Evolutionary conservation across 1,139 yeast species (phyloP).

Genomic region (Sugiyamaella grinbergsii): DNA sequence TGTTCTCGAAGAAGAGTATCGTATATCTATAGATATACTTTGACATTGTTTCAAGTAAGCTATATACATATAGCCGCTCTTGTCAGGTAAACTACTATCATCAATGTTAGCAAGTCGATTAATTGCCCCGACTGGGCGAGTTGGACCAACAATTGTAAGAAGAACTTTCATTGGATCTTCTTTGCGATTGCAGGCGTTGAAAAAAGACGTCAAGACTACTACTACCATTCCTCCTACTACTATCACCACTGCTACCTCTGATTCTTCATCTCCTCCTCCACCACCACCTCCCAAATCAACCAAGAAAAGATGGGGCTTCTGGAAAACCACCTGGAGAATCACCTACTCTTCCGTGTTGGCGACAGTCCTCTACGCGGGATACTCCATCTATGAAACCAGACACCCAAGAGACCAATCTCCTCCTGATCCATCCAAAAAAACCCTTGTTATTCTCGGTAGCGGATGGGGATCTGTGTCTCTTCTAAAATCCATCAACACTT

Average conservation of each 20-base stretch:
- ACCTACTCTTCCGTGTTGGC: conserved; percentile 39
- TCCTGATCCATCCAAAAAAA: conserved; percentile 68
- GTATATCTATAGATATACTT: neutral
- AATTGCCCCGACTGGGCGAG: conserved; percentile 11
- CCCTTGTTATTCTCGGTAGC: conserved; percentile 84
- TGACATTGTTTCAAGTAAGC: neutral
- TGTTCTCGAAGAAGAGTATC: neutral
- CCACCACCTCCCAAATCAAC: conserved; percentile 12
- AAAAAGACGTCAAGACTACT: neutral
- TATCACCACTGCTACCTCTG: too few species aligned
- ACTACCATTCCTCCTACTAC: too few species aligned
- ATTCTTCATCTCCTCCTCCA: neutral
- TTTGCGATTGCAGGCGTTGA: conserved; percentile 8
- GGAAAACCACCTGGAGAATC: conserved; percentile 40
- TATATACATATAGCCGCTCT: neutral
- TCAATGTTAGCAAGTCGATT: conserved; percentile 10
- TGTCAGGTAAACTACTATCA: neutral
- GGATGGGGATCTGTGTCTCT: conserved; percentile 93
- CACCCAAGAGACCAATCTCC: conserved; percentile 45
- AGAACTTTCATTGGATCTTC: conserved; percentile 2
- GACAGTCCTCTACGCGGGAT: conserved; percentile 40
- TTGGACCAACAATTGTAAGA: neutral
- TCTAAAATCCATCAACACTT: conserved; percentile 81
- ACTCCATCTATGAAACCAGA: conserved; percentile 41
- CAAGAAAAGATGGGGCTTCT: conserved; percentile 32